Conservation (phyloP, 2,329 filamentous ascomycete species). For the Metarhizium robertsii region DNA sequence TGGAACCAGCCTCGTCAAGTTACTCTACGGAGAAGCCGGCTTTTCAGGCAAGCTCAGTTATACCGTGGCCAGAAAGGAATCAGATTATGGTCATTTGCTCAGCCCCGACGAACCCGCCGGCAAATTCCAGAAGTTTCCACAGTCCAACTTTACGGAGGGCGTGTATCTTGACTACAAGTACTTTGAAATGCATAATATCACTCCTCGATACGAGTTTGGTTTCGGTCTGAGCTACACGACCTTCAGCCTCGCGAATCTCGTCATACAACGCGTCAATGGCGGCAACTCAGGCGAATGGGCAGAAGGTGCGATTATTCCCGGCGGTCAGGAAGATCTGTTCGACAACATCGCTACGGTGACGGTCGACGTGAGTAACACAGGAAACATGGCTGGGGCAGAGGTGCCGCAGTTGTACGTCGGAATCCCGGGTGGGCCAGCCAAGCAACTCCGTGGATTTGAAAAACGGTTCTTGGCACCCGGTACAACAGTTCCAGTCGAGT, state of each 20-base stretch:
- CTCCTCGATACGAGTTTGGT: conserved; percentile 45
- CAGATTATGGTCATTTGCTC: conserved; percentile 43
- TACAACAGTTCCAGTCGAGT: conserved; percentile 32
- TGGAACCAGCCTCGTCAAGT: conserved; percentile 42
- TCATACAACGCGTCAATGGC: conserved; percentile 17
- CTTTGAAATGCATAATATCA: conserved; percentile 39
- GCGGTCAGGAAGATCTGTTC: conserved; percentile 39
- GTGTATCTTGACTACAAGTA: conserved; percentile 45
- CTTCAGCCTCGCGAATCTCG: conserved; percentile 37
- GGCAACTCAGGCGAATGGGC: conserved; percentile 25
- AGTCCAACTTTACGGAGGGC: conserved; percentile 42
- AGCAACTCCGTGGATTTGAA: conserved; percentile 58
- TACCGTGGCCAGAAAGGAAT: conserved; percentile 46
- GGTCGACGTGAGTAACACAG: conserved; percentile 33
- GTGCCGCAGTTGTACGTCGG: conserved; percentile 40
- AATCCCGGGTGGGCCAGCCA: conserved; percentile 37
- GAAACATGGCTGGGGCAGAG: conserved; percentile 32
- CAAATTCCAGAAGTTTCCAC: conserved; percentile 40
- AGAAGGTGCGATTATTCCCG: conserved; percentile 27
- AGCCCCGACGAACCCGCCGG: conserved; percentile 34
- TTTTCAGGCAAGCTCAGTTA: conserved; percentile 52
- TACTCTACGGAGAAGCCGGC: conserved; percentile 49
- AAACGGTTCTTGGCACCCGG: conserved; percentile 44
- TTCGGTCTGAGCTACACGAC: conserved; percentile 48
- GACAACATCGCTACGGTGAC: conserved; percentile 31